Percentiles rank a stretch among this genome's conserved stretches.
Conservation (phyloP, 2,329 filamentous ascomycete species). For the Coniochaeta ligniaria region DNA sequence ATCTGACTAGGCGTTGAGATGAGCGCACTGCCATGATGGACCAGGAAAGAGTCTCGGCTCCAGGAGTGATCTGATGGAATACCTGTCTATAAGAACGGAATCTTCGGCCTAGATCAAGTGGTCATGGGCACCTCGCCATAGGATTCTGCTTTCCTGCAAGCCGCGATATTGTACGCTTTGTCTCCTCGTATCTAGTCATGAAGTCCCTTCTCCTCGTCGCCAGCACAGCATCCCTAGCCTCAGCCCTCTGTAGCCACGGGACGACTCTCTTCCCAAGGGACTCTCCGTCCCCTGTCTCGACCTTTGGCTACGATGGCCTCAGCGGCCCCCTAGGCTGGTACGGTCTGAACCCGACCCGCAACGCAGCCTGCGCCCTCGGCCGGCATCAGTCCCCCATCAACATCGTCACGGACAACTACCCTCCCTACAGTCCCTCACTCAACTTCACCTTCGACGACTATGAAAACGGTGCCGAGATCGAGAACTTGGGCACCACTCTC, state of each 20-base stretch:
- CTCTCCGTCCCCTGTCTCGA: slow-evolving; percentile 21
- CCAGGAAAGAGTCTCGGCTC: background rate
- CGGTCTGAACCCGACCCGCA: slow-evolving; percentile 29
- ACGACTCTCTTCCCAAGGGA: slow-evolving; percentile 25
- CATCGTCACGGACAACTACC: slow-evolving; percentile 22
- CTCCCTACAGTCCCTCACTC: slow-evolving; percentile 15
- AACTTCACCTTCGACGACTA: slow-evolving; percentile 26
- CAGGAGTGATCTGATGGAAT: background rate
- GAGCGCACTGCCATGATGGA: background rate
- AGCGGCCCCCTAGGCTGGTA: slow-evolving; percentile 47
- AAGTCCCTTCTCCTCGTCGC: background rate
- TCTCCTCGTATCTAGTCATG: background rate
- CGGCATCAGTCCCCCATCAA: slow-evolving; percentile 50
- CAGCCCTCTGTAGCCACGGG: slow-evolving; percentile 23
- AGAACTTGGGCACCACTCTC: slow-evolving; percentile 45
- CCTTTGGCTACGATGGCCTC: slow-evolving; percentile 31
- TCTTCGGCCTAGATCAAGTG: background rate
- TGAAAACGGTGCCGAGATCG: slow-evolving; percentile 30
- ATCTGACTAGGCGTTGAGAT: background rate
- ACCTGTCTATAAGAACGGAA: background rate
- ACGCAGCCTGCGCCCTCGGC: slow-evolving; percentile 39
- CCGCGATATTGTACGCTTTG: background rate
- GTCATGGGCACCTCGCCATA: background rate
- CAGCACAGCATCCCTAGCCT: slow-evolving; percentile 7
- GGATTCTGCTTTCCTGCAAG: background rate